Percentiles rank a stretch among this genome's conserved stretches.
phyloP scores from a whole-genome alignment of 2,329 filamentous ascomycete species.

The Diaporthe humulicola region DNA sequence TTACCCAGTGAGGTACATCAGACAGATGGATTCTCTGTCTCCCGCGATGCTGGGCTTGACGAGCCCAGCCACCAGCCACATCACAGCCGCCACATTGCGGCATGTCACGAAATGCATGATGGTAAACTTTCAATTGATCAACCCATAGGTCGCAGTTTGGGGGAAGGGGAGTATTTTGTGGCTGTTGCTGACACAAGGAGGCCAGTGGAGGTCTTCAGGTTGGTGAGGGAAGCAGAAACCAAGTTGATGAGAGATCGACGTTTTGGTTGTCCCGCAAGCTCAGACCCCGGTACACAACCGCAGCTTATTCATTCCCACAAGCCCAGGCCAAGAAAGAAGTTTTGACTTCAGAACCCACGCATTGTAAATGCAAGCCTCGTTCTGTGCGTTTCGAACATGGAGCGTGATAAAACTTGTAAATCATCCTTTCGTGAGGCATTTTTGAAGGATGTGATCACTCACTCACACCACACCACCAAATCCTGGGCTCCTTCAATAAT shows the following conservation, averaged over 20 bases:
- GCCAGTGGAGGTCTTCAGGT: not conserved
- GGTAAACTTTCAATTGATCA: not conserved
- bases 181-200: not conserved
- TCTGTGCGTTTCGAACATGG: too few relatives aligned
- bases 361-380: too few relatives aligned
- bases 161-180: not conserved
- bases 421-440: too few relatives aligned
- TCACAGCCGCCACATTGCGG: not conserved
- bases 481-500: too few relatives aligned
- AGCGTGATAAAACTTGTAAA: too few relatives aligned
- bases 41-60: not conserved
- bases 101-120: not conserved
- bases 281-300: not conserved
- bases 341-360: not conserved
- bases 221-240: not conserved
- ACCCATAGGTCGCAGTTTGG: not conserved
- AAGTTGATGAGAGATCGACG: not conserved
- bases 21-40: conserved; percentile 42
- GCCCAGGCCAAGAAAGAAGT: not conserved
- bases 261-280: not conserved
- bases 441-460: too few relatives aligned
- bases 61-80: conserved; percentile 27
- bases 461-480: too few relatives aligned
- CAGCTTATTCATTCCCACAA: not conserved
- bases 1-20: conserved; percentile 67